Evolutionary conservation across 2,329 filamentous ascomycete species (phyloP).

Genomic region (Thielaviopsis ethacetica): DNA sequence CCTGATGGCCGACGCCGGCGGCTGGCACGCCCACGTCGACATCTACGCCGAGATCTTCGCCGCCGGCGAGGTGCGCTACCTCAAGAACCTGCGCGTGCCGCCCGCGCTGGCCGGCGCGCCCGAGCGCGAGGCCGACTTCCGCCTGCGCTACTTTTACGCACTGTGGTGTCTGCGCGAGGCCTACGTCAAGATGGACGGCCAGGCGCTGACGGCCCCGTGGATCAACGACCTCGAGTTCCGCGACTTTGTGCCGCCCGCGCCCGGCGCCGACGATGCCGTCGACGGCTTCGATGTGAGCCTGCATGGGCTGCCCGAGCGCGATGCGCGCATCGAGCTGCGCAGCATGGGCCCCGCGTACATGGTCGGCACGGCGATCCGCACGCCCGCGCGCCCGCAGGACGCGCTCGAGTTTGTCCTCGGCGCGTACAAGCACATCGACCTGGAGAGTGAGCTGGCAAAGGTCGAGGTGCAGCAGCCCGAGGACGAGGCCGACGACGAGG

Average conservation of each 20-base stretch:
- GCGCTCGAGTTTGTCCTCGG: constrained; percentile 1
- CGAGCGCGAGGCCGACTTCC: constrained; percentile 27
- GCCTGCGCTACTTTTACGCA: constrained; percentile 56
- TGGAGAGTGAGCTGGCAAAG: neutral
- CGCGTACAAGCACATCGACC: constrained; percentile 3
- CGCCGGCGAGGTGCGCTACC: constrained; percentile 40
- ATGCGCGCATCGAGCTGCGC: constrained; percentile 9
- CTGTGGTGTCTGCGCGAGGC: constrained; percentile 69
- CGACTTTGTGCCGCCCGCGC: constrained; percentile 38
- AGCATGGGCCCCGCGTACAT: constrained; percentile 7
- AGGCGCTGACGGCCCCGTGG: constrained; percentile 60
- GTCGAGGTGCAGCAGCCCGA: neutral
- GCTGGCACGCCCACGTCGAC: constrained; percentile 52
- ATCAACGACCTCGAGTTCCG: constrained; percentile 53
- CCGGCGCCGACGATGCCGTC: constrained; percentile 13
- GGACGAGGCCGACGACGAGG: neutral
- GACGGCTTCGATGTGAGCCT: constrained; percentile 6
- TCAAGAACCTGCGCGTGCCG: constrained; percentile 29
- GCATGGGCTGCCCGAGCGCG: neutral
- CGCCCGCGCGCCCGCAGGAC: neutral
- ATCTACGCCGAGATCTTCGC: constrained; percentile 58
- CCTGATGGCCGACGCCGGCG: constrained; percentile 35
- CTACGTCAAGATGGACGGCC: constrained; percentile 70
- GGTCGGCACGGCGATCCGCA: constrained; percentile 9
- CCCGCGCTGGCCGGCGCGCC: neutral